Evolutionary conservation across 441 rosid genomes (phyloP).

Genomic region (Sinapis alba): DNA sequence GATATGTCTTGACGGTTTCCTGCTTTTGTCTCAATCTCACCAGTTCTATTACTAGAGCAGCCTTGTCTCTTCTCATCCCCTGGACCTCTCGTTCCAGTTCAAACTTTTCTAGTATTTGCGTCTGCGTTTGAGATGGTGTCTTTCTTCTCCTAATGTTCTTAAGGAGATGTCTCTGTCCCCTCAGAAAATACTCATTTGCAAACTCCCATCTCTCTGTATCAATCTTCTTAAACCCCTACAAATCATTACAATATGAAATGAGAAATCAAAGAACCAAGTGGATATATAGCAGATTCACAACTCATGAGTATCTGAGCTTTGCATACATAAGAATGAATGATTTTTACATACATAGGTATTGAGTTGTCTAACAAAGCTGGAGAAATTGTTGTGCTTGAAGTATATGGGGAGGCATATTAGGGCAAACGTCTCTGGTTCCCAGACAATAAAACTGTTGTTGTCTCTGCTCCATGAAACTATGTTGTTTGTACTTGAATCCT

Average conservation of each 20-base stretch:
- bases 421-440: conserved; percentile 54
- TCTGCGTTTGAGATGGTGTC: conserved; percentile 17
- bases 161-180: conserved; percentile 49
- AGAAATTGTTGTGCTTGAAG: conserved; percentile 55
- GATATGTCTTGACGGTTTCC: conserved; percentile 34
- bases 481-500: conserved; percentile 46
- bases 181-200: conserved; percentile 46
- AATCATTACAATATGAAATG: background rate
- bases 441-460: conserved; percentile 50
- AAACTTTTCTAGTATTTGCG: conserved; percentile 13
- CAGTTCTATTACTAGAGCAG: conserved; percentile 35
- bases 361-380: conserved; percentile 56
- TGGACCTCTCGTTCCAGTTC: conserved; percentile 38
- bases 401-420: conserved; percentile 43
- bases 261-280: background rate
- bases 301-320: background rate
- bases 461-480: conserved; percentile 53
- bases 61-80: conserved; percentile 39
- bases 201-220: conserved; percentile 55
- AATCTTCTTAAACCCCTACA: conserved; percentile 50
- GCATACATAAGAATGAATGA: background rate
- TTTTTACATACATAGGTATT: conserved; percentile 40
- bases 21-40: conserved; percentile 46
- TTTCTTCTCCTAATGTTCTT: conserved; percentile 47
- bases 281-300: background rate